Evolutionary conservation across 352 stramenopile species (phyloP).

Genomic region (Saprolegnia parasitica): DNA sequence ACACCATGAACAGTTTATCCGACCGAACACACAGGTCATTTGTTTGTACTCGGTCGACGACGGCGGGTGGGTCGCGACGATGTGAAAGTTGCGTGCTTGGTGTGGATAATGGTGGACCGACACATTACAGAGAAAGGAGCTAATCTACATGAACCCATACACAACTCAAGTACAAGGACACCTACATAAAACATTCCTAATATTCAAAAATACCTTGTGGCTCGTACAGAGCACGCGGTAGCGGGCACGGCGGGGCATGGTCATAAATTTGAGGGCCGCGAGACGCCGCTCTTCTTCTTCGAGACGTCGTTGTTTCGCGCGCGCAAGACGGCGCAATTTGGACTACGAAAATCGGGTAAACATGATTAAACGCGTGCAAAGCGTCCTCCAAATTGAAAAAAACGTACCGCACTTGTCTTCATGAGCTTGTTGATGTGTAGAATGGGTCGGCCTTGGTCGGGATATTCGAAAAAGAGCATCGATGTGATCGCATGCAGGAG

Average conservation of each 20-base stretch:
- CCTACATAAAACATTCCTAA: too few species aligned
- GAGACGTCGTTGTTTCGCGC: conserved; percentile 43
- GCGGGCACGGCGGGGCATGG: conserved; percentile 43
- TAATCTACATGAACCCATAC: conserved; percentile 22
- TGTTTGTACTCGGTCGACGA: conserved; percentile 30
- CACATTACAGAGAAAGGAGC: conserved; percentile 37
- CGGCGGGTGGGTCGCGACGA: conserved; percentile 48
- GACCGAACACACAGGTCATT: too few species aligned
- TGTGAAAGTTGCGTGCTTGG: conserved; percentile 50
- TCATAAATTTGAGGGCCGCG: conserved; percentile 40
- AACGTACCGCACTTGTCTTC: conserved; percentile 25
- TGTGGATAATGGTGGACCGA: conserved; percentile 58
- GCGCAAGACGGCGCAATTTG: conserved; percentile 44
- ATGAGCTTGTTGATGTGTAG: conserved; percentile 25
- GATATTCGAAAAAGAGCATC: conserved; percentile 65
- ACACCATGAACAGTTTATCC: too few species aligned
- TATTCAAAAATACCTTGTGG: conserved; percentile 30
- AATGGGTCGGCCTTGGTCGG: background rate
- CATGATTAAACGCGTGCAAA: background rate
- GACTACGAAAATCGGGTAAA: conserved; percentile 43
- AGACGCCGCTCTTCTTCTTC: conserved; percentile 48
- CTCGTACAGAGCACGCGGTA: conserved; percentile 41
- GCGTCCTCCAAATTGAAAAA: background rate
- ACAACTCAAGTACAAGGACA: conserved; percentile 27
- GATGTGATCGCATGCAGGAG: conserved; percentile 48